A percentile compares a stretch with the other conserved stretches of the same genome.
These are phyloP conservation scores for Colletotrichum sp. DNA, from an alignment of 2,329 filamentous ascomycete species.

Conservation along the genomic window DNA sequence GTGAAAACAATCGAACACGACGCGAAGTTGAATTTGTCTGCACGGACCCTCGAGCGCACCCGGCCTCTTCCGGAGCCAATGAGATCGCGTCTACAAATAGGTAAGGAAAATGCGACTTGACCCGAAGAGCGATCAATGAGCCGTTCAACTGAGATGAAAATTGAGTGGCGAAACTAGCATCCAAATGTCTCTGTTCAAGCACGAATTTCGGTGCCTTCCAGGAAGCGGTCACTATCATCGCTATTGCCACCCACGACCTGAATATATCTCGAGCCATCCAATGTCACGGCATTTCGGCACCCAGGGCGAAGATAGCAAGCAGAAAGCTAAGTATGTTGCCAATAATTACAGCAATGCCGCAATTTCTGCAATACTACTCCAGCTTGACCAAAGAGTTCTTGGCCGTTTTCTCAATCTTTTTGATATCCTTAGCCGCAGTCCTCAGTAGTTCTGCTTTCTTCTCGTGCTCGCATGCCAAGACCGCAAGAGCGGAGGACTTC, in stretches of 20 bases:
- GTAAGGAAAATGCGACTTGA: background rate
- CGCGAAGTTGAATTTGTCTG: background rate
- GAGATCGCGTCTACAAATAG: background rate
- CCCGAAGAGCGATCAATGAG: background rate
- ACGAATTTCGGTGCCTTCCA: background rate
- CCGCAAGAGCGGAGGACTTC: background rate
- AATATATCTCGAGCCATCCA: background rate
- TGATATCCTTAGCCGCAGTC: background rate
- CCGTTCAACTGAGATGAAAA: background rate
- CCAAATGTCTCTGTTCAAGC: background rate
- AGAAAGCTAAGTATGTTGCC: too few species aligned
- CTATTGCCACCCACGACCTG: background rate
- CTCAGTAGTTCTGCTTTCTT: rapidly evolving
- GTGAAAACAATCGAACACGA: background rate
- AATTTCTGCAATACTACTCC: background rate
- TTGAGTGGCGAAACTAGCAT: background rate
- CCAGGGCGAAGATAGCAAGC: background rate
- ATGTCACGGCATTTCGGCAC: background rate
- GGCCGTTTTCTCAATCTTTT: background rate
- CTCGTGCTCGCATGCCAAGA: background rate
- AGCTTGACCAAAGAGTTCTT: rapidly evolving
- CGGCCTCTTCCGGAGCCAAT: background rate
- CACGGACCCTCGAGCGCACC: background rate
- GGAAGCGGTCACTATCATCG: rapidly evolving
- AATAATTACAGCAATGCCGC: too few species aligned